phyloP scores from a whole-genome alignment of 73 alveolate genomes.

The Stentor roeselii region DNA sequence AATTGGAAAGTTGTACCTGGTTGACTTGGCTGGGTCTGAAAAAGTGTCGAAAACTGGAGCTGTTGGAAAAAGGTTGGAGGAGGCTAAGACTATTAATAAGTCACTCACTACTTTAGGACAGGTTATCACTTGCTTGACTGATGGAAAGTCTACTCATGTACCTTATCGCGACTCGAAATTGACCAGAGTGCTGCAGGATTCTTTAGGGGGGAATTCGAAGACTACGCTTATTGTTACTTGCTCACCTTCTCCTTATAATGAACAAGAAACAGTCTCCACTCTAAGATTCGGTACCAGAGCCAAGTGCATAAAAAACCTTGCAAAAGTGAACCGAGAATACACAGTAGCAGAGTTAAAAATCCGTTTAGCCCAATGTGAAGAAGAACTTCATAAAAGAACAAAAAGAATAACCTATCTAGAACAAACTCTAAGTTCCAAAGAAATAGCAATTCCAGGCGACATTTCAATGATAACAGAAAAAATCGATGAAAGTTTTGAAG shows the following conservation, averaged over 20 bases:
- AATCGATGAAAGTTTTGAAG: not conserved
- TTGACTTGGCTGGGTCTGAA: slow-evolving; percentile 86
- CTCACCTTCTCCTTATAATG: slow-evolving; percentile 72
- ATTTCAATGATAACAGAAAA: not conserved
- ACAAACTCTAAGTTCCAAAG: not conserved
- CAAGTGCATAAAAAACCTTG: slow-evolving; percentile 85
- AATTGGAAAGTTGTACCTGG: slow-evolving; percentile 85
- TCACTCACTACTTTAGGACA: slow-evolving; percentile 78
- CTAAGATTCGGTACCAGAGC: slow-evolving; percentile 95
- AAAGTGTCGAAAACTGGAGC: slow-evolving; percentile 77
- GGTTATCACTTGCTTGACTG: slow-evolving; percentile 63
- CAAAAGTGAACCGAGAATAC: slow-evolving; percentile 61
- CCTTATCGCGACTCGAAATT: slow-evolving; percentile 96
- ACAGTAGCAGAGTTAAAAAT: slow-evolving; percentile 61
- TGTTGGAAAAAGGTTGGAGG: slow-evolving; percentile 78
- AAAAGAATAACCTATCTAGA: not conserved
- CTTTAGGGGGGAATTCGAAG: slow-evolving; percentile 91
- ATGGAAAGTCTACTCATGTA: slow-evolving; percentile 41
- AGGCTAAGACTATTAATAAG: slow-evolving; percentile 84
- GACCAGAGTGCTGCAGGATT: slow-evolving; percentile 92
- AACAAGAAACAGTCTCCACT: slow-evolving; percentile 89
- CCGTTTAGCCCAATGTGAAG: slow-evolving; percentile 25
- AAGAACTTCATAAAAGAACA: not conserved
- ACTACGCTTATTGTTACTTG: slow-evolving; percentile 86
- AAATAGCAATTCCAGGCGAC: not conserved